phyloP scores from a whole-genome alignment of 2,329 filamentous ascomycete species.

The Claviceps fusiformis region DNA sequence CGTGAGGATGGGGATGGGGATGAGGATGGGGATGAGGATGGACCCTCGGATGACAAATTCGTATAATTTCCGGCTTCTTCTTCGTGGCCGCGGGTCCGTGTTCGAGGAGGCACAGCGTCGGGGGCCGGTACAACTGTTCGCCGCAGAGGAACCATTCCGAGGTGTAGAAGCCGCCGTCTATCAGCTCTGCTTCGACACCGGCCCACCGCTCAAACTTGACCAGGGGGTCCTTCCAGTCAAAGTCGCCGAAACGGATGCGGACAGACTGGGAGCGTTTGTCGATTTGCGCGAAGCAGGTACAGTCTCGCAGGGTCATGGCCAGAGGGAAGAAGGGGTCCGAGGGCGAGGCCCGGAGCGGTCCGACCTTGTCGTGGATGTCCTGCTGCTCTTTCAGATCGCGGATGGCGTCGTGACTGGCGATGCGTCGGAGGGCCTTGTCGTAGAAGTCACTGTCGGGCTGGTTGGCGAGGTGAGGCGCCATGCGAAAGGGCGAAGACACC shows the following conservation, averaged over 20 bases:
- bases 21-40: too few relatives aligned
- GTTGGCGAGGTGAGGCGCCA: conserved; percentile 21
- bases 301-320: conserved; percentile 72
- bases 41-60: conserved; percentile 6
- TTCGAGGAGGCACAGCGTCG: conserved; percentile 19
- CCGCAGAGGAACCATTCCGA: conserved; percentile 24
- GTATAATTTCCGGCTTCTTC: conserved; percentile 10
- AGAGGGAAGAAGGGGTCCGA: conserved; percentile 40
- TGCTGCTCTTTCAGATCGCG: conserved; percentile 22
- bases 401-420: conserved; percentile 22
- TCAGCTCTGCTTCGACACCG: conserved; percentile 45
- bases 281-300: conserved; percentile 59
- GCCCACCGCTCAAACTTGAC: conserved; percentile 60
- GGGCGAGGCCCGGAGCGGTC: conserved; percentile 28
- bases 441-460: conserved; percentile 16
- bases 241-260: conserved; percentile 54
- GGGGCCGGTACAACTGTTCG: conserved; percentile 20
- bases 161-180: conserved; percentile 58
- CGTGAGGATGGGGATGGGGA: too few relatives aligned
- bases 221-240: conserved; percentile 59
- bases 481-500: conserved; percentile 27
- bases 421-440: conserved; percentile 13
- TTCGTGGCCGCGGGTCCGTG: background rate
- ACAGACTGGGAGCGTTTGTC: conserved; percentile 21
- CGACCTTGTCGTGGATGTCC: conserved; percentile 28